Evolutionary conservation across 2,329 filamentous ascomycete species (phyloP).

Genomic region (Fusarium sp.): DNA sequence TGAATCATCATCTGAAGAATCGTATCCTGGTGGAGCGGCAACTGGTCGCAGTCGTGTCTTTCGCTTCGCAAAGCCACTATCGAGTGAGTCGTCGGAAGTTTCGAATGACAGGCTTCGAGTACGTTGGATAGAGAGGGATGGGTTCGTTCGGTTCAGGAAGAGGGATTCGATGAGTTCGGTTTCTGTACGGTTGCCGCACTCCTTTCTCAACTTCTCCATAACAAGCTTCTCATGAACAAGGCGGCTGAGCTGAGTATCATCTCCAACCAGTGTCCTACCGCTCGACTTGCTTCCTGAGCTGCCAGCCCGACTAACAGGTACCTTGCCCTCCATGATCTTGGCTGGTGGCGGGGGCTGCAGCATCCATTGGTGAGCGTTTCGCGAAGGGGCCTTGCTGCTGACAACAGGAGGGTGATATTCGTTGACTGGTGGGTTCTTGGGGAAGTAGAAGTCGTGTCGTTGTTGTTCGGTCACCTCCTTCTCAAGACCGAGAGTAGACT

Average conservation of each 20-base stretch:
- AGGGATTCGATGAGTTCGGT: conserved; percentile 59
- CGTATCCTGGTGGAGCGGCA: conserved; percentile 48
- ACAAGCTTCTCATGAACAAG: conserved; percentile 60
- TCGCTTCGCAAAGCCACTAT: conserved; percentile 48
- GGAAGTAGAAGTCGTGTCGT: conserved; percentile 71
- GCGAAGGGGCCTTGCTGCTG: conserved; percentile 76
- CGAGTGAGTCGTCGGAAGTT: conserved; percentile 52
- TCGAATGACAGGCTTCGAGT: conserved; percentile 57
- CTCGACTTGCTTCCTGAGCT: conserved; percentile 68
- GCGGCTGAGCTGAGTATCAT: conserved; percentile 59
- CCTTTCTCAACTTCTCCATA: conserved; percentile 60
- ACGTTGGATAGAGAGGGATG: conserved; percentile 50
- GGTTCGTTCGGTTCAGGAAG: conserved; percentile 52
- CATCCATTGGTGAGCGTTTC: conserved; percentile 87
- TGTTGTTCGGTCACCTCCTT: conserved; percentile 64
- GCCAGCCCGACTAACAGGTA: conserved; percentile 72
- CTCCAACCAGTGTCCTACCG: conserved; percentile 57
- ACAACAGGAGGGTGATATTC: conserved; percentile 89
- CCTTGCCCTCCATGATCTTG: conserved; percentile 90
- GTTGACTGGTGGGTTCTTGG: conserved; percentile 80
- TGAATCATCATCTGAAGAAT: conserved; percentile 53
- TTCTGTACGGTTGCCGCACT: conserved; percentile 56
- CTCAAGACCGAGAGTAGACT: conserved; percentile 65
- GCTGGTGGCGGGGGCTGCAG: conserved; percentile 90
- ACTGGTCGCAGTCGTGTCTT: conserved; percentile 47